Evolutionary conservation across 805 yeast species (phyloP), one percentile per base, ranked within the genome.

Genomic region (Nakazawaea anatomiae): DNA sequence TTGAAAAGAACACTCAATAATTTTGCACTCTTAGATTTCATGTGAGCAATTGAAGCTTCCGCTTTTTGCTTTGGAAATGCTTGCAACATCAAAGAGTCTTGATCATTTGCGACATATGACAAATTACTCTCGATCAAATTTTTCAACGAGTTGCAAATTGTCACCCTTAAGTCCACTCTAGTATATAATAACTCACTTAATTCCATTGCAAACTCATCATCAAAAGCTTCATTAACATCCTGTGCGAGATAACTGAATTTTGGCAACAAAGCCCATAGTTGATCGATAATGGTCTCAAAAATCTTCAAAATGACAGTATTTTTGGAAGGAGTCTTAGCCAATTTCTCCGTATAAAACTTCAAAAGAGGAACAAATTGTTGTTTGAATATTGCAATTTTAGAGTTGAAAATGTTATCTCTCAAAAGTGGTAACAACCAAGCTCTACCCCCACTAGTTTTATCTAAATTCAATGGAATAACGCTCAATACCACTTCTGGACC

Each of bases 371-470:
- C 66, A 48, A 94, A 76, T 39, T 82, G 73, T 27, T 68, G 67
- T 52, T 77, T 75, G 67, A 81, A 94, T 62, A 75, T 88, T 0
- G 76, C 71, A 51, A 94, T 71, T 44, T 76, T 74, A 1, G 97
- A 85, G 59, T 81, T 77, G 59, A 83, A 78, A 30, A 89, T 86
- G 60, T 88, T 83, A 60, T 91, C 97, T 70, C 97, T 85, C 54
- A 94, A 76, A 35, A 94, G 65, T 9, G 99, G 99, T 56, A 94
- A 76, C 59, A 94, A 63, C 97, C 98, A 94, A 44, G 97, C 97
- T 64, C 98, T 80, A 44, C 97, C 97, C 42, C 76, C 74, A 34
- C 70, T 67, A 5, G 85, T 80, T 44, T 77, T 76, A 32, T 75
- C 73, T 59, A 94, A 74, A 62, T 92, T 89, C 61, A 94, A 73